Conservation (phyloP, 1,139 yeast genomes). For the Sugiyamaella paludigena region DNA sequence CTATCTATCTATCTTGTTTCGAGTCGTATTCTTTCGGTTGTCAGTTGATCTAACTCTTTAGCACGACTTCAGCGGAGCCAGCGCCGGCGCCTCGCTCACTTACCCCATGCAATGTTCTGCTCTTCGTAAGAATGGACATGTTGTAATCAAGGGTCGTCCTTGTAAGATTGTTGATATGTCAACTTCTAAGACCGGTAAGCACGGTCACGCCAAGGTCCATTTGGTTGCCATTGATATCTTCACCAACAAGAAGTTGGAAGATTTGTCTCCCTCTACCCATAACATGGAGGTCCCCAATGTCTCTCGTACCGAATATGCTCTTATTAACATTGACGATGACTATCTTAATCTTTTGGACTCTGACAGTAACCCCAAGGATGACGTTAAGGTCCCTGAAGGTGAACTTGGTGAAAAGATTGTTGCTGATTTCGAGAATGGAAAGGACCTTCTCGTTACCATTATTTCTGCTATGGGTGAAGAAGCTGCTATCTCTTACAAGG, state of each 20-base stretch:
- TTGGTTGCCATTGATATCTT: conserved; percentile 97
- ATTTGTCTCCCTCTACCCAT: conserved; percentile 99
- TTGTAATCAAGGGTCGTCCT: conserved; percentile 98
- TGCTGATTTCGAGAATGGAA: conserved; percentile 93
- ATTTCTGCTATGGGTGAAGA: conserved; percentile 99
- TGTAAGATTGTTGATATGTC: conserved; percentile 99
- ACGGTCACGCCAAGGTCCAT: conserved; percentile 99
- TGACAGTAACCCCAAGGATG: conserved; percentile 99
- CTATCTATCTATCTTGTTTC: background rate
- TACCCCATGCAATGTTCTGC: conserved; percentile 99
- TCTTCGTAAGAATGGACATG: conserved; percentile 99
- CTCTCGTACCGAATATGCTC: conserved; percentile 90
- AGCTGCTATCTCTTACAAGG: conserved; percentile 97
- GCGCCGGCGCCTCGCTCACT: conserved; percentile 98
- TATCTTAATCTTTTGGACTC: conserved; percentile 94
- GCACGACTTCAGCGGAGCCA: conserved; percentile 97
- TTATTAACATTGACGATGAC: conserved; percentile 97
- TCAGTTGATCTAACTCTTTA: conserved; percentile 28
- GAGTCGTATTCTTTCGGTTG: conserved; percentile 8
- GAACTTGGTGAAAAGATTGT: conserved; percentile 93
- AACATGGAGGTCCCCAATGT: conserved; percentile 99
- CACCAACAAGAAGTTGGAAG: conserved; percentile 99
- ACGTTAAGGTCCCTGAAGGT: conserved; percentile 97
- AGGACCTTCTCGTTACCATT: conserved; percentile 92
- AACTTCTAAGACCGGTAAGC: conserved; percentile 99